A percentile compares a stretch with the other conserved stretches of the same genome.
These are phyloP conservation scores for Verbena officinalis DNA, from an alignment of 257 asterid species.

Conservation along the genomic window DNA sequence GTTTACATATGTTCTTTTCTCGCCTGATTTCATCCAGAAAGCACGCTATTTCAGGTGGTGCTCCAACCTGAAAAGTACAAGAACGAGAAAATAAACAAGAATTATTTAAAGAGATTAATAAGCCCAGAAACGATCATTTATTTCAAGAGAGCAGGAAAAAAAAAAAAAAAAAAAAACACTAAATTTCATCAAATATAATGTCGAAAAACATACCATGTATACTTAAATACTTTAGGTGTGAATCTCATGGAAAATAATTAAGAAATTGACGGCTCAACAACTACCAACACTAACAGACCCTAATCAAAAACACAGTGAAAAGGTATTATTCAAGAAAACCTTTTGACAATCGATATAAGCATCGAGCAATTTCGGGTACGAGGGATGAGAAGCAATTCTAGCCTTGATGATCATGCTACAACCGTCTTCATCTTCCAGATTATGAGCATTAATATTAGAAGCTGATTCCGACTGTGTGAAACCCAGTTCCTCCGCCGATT, in stretches of 20 bases:
- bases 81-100: neutral
- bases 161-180: neutral
- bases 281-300: too few species aligned
- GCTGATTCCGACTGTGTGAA: conserved; percentile 35
- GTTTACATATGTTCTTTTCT: conserved; percentile 41
- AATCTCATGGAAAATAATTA: too few species aligned
- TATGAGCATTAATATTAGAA: conserved; percentile 13
- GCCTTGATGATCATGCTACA: conserved; percentile 40
- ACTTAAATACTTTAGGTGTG: too few species aligned
- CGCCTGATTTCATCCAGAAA: conserved; percentile 54
- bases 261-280: too few species aligned
- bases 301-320: neutral
- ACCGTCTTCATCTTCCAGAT: conserved; percentile 18
- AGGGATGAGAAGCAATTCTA: conserved; percentile 63
- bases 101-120: neutral
- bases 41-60: conserved; percentile 59
- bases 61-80: conserved; percentile 63
- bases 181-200: neutral
- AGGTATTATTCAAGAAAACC: conserved; percentile 30
- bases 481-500: conserved; percentile 34
- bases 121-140: neutral
- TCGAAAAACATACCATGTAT: neutral
- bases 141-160: too few species aligned
- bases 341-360: conserved; percentile 66
- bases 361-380: conserved; percentile 55